These are phyloP conservation scores for Clonostachys chloroleuca DNA, from an alignment of 2,329 filamentous ascomycete species.

Conservation along the genomic window DNA sequence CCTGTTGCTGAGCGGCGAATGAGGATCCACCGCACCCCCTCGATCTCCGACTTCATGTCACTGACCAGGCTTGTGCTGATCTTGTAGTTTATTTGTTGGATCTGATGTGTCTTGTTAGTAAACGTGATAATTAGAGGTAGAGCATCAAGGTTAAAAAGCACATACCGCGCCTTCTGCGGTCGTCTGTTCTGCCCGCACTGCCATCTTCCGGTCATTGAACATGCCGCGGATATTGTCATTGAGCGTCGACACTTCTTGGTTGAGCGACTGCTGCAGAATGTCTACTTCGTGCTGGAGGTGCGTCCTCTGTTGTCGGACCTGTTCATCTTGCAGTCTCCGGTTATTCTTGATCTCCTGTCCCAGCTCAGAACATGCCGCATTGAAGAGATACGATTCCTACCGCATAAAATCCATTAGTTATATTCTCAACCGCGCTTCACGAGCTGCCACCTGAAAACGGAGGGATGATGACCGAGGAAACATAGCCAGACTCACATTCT, in stretches of 20 bases:
- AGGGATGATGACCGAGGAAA: neutral
- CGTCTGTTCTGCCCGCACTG: slow-evolving; percentile 82
- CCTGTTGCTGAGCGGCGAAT: slow-evolving; percentile 60
- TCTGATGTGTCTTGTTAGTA: slow-evolving; percentile 34
- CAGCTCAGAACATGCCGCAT: slow-evolving; percentile 88
- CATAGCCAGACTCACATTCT: slow-evolving; percentile 54
- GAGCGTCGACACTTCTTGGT: slow-evolving; percentile 75
- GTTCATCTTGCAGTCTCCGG: slow-evolving; percentile 71
- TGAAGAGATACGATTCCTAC: slow-evolving; percentile 84
- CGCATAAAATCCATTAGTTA: neutral
- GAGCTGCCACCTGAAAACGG: neutral
- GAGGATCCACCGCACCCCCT: slow-evolving; percentile 83
- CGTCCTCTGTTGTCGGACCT: slow-evolving; percentile 76
- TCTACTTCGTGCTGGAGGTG: slow-evolving; percentile 94
- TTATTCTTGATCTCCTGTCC: slow-evolving; percentile 80
- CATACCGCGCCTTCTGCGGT: slow-evolving; percentile 73
- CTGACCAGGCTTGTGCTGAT: slow-evolving; percentile 88
- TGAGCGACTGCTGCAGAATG: slow-evolving; percentile 78
- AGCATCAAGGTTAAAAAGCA: slow-evolving; percentile 7
- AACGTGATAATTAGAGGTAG: neutral
- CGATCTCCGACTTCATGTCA: slow-evolving; percentile 87
- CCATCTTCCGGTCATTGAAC: slow-evolving; percentile 95
- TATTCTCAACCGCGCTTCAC: neutral
- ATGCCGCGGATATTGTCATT: slow-evolving; percentile 92
- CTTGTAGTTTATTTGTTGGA: slow-evolving; percentile 94